phyloP scores from a whole-genome alignment of 129 eudicot species.

The Escallonia herrerae region DNA sequence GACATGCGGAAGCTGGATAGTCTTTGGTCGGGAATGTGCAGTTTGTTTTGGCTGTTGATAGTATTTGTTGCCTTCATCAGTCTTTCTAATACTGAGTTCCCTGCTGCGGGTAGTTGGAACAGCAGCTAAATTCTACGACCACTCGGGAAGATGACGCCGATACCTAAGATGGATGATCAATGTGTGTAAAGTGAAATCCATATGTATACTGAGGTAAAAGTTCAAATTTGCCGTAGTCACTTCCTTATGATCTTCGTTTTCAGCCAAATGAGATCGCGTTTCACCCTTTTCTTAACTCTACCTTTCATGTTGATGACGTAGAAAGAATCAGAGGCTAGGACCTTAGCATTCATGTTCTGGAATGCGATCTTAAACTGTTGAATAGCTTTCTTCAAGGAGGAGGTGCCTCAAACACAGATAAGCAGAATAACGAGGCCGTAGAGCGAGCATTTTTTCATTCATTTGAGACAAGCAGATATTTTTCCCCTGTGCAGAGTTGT shows the following conservation, averaged over 20 bases:
- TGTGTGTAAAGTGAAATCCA: conserved; percentile 19
- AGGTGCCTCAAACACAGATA: conserved; percentile 18
- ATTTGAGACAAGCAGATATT: conserved; percentile 18
- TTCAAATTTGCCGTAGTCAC: not conserved
- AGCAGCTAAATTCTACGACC: conserved; percentile 43
- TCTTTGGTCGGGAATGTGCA: too few species aligned
- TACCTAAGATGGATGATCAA: too few species aligned
- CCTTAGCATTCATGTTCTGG: conserved; percentile 22
- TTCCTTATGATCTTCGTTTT: not conserved
- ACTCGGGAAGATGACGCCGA: conserved; percentile 44
- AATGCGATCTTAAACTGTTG: conserved; percentile 19
- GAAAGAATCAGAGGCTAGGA: conserved; percentile 27
- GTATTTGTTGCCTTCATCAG: too few species aligned
- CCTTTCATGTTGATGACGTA: conserved; percentile 1
- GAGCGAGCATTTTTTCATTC: conserved; percentile 33
- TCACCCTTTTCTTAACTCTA: not conserved
- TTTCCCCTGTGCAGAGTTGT: conserved; percentile 11
- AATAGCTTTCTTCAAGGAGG: conserved; percentile 12
- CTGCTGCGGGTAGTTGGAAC: conserved; percentile 57
- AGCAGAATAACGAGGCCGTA: conserved; percentile 10
- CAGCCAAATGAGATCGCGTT: not conserved
- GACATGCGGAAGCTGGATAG: too few species aligned
- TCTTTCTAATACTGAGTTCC: not conserved
- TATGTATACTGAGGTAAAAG: conserved; percentile 50
- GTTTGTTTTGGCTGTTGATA: too few species aligned